Percentiles rank a stretch among this genome's conserved stretches.
Conservation (phyloP, 306 rosid species). For the Vigna radiata region DNA sequence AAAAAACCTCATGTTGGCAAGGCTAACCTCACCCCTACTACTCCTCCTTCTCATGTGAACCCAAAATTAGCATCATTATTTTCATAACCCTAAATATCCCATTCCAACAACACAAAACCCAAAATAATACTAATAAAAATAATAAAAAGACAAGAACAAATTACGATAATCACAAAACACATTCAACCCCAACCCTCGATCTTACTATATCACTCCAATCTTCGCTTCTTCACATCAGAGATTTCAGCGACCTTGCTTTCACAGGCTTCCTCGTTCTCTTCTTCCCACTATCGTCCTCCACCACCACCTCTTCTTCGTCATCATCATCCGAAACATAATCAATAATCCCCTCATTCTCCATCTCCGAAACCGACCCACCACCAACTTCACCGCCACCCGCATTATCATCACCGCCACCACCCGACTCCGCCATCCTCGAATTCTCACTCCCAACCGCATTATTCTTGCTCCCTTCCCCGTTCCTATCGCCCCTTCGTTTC, state of each 20-base stretch:
- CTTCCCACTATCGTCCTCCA: constrained; percentile 50
- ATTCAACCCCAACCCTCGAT: constrained; percentile 45
- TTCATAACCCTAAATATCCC: constrained; percentile 55
- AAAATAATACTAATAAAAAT: constrained; percentile 25
- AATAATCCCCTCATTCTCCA: constrained; percentile 46
- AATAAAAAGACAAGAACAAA: not conserved
- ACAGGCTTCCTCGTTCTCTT: constrained; percentile 80
- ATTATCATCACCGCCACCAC: not conserved
- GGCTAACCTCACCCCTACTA: constrained; percentile 54
- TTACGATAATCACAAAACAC: constrained; percentile 36
- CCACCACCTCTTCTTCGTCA: constrained; percentile 56
- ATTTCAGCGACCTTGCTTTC: constrained; percentile 87
- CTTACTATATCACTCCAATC: constrained; percentile 32
- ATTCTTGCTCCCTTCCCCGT: constrained; percentile 31
- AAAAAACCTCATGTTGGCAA: constrained; percentile 41
- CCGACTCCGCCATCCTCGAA: constrained; percentile 10
- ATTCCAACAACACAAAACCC: not conserved
- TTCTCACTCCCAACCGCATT: not conserved
- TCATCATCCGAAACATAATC: constrained; percentile 59
- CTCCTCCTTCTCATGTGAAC: constrained; percentile 34
- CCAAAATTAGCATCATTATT: constrained; percentile 33
- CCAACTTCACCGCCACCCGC: not conserved
- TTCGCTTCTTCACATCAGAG: constrained; percentile 63
- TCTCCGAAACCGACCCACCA: constrained; percentile 24
- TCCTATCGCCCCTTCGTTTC: constrained; percentile 58